These are phyloP conservation scores for Tricholoma flavovirens DNA, from an alignment of 768 basidiomycete genomes.

Conservation along the genomic window DNA sequence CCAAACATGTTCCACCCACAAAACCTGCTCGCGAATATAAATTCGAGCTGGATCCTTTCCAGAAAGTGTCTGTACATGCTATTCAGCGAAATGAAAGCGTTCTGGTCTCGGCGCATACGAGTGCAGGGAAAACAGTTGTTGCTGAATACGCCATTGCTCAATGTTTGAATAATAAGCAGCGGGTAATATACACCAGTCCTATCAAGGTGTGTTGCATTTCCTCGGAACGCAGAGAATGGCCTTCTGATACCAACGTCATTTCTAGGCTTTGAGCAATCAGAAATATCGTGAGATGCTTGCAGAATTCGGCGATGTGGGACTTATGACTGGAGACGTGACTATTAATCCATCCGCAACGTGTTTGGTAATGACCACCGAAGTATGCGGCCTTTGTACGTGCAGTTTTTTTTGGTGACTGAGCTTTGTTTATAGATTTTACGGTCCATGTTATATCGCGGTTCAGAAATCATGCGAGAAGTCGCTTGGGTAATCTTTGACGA, in stretches of 20 bases:
- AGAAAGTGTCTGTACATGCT: constrained; percentile 87
- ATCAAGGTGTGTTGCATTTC: constrained; percentile 71
- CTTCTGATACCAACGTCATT: constrained; percentile 8
- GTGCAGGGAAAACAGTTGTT: constrained; percentile 98
- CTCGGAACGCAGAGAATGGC: constrained; percentile 3
- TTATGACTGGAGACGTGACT: constrained; percentile 99
- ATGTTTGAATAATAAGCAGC: constrained; percentile 86
- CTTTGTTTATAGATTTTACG: constrained; percentile 73
- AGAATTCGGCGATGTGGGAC: constrained; percentile 95
- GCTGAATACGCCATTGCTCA: constrained; percentile 99
- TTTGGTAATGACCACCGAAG: constrained; percentile 99
- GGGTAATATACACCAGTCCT: constrained; percentile 98
- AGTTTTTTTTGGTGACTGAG: not conserved
- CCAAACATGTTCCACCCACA: constrained; percentile 82
- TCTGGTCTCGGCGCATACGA: constrained; percentile 96
- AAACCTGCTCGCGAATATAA: constrained; percentile 93
- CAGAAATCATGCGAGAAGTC: constrained; percentile 99
- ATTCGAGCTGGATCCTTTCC: constrained; percentile 96
- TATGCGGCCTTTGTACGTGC: constrained; percentile 27
- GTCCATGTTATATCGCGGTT: constrained; percentile 97
- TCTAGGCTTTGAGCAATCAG: constrained; percentile 94
- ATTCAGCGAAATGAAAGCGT: constrained; percentile 98
- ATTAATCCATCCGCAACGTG: constrained; percentile 97
- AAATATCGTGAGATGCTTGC: constrained; percentile 98
- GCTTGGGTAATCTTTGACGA: constrained; percentile 99